Conservation (phyloP, 768 basidiomycete genomes). For the Hysterangium stoloniferum region DNA sequence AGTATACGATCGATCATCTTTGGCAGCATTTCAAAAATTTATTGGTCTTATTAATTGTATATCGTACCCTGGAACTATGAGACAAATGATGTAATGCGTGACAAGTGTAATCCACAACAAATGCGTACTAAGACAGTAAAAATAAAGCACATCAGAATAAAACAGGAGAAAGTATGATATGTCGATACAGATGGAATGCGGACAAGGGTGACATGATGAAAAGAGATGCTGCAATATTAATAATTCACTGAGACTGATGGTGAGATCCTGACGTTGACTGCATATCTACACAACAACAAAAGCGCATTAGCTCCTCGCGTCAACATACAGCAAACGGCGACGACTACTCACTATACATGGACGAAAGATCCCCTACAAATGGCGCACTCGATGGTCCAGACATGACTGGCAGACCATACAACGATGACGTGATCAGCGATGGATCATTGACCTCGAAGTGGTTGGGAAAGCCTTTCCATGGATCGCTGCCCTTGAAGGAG, state of each 20-base stretch:
- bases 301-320: neutral
- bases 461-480: conserved; percentile 7
- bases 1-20: too few relatives aligned
- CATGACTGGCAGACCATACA: conserved; percentile 8
- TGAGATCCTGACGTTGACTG: conserved; percentile 2
- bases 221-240: too few relatives aligned
- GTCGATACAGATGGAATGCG: neutral
- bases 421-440: conserved; percentile 4
- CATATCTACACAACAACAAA: neutral
- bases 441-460: conserved; percentile 1
- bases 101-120: neutral
- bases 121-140: neutral
- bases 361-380: neutral
- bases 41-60: too few relatives aligned
- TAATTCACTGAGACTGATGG: too few relatives aligned
- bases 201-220: too few relatives aligned
- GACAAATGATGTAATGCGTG: too few relatives aligned
- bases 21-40: too few relatives aligned
- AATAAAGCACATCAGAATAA: neutral
- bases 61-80: too few relatives aligned
- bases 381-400: neutral
- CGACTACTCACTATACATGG: conserved; percentile 1
- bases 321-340: neutral
- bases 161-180: neutral
- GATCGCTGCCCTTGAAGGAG: neutral